These are phyloP conservation scores for Megacollybia platyphylla DNA, from an alignment of 1,284 basidiomycete genomes.

Conservation along the genomic window DNA sequence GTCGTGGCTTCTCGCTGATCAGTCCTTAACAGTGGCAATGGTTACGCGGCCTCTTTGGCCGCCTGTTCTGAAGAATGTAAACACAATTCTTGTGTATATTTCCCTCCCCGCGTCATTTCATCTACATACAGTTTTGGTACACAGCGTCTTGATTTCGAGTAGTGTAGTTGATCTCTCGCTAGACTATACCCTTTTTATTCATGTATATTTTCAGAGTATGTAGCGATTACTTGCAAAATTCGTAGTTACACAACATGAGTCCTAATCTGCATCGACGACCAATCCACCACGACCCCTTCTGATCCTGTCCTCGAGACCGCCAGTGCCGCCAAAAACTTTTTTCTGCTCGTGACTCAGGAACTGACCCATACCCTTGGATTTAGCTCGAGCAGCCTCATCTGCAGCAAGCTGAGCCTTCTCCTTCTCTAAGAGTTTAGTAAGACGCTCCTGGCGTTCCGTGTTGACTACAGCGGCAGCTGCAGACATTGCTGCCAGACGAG, in stretches of 20 bases:
- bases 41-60: no score
- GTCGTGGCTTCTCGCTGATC: no score
- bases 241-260: background rate
- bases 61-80: no score
- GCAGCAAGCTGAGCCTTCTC: slow-evolving; percentile 62
- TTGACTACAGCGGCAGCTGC: slow-evolving; percentile 55
- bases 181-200: no score
- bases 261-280: slow-evolving; percentile 41
- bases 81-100: no score
- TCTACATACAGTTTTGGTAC: no score
- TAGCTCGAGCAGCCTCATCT: slow-evolving; percentile 47
- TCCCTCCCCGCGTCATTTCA: no score
- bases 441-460: slow-evolving; percentile 53
- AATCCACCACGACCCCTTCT: slow-evolving; percentile 51
- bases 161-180: no score
- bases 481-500: slow-evolving; percentile 80
- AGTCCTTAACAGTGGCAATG: no score
- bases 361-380: slow-evolving; percentile 58
- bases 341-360: slow-evolving; percentile 68
- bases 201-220: no score
- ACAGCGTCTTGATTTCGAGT: no score
- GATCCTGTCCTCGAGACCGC: slow-evolving; percentile 68
- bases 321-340: slow-evolving; percentile 62
- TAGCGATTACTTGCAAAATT: no score
- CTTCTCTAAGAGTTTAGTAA: slow-evolving; percentile 48